phyloP scores from a whole-genome alignment of 2,329 filamentous ascomycete species.

The Gremmenia infestans region DNA sequence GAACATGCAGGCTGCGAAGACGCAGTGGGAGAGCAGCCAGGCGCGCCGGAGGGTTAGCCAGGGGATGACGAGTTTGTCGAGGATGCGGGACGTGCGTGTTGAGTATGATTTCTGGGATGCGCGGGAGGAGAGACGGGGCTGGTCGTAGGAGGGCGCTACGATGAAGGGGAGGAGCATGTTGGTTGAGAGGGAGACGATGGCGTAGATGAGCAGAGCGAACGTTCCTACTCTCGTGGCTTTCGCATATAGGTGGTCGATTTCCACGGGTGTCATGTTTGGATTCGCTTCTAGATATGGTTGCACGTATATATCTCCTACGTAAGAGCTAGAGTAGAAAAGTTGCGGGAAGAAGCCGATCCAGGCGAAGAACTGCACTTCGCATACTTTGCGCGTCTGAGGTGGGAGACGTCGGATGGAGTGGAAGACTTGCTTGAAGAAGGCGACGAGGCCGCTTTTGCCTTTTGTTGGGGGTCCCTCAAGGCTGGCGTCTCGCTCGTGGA shows the following conservation, averaged over 20 bases:
- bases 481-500: constrained; percentile 77
- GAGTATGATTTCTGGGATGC: constrained; percentile 24
- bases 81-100: constrained; percentile 31
- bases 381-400: constrained; percentile 76
- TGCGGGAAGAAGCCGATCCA: constrained; percentile 97
- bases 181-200: constrained; percentile 73
- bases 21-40: constrained; percentile 80
- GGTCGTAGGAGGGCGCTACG: constrained; percentile 71
- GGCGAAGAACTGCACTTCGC: constrained; percentile 75
- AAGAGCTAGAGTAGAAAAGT: constrained; percentile 91
- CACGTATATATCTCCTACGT: constrained; percentile 87
- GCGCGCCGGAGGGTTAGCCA: constrained; percentile 81
- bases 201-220: constrained; percentile 83
- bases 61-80: constrained; percentile 67
- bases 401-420: constrained; percentile 73
- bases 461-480: constrained; percentile 59
- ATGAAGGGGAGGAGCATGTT: constrained; percentile 84
- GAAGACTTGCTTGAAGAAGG: constrained; percentile 77
- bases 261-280: constrained; percentile 68
- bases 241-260: constrained; percentile 79
- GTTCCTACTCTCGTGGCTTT: constrained; percentile 81
- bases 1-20: constrained; percentile 79
- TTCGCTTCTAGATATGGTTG: constrained; percentile 74
- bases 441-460: constrained; percentile 59
- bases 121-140: constrained; percentile 22